Conservation (phyloP, 2,329 filamentous ascomycete genomes). For the Colletotrichum tanaceti region DNA sequence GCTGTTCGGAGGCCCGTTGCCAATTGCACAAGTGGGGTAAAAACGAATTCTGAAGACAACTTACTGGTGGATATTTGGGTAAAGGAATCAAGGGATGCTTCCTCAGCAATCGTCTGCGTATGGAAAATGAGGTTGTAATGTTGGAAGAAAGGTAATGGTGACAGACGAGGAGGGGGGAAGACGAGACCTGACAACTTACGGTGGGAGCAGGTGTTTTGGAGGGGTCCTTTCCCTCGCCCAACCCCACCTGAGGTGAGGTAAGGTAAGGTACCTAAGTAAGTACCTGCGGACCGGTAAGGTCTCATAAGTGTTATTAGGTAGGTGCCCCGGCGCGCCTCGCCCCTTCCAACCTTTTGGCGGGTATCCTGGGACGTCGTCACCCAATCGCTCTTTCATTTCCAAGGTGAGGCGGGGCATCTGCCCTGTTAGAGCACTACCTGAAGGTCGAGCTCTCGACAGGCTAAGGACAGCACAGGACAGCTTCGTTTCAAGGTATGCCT, state of each 20-base stretch:
- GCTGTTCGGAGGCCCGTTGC: conserved; percentile 16
- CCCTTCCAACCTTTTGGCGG: conserved; percentile 35
- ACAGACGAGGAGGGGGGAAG: conserved; percentile 21
- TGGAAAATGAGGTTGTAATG: conserved; percentile 27
- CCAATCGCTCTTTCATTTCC: conserved; percentile 28
- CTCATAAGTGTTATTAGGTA: conserved; percentile 18
- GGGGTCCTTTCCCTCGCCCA: conserved; percentile 37
- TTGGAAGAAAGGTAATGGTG: conserved; percentile 19
- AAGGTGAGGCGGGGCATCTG: conserved; percentile 27
- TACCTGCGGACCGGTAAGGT: conserved; percentile 23
- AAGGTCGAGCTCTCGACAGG: conserved; percentile 21
- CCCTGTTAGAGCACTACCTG: conserved; percentile 36
- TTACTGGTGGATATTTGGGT: conserved; percentile 26
- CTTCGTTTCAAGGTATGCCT: conserved; percentile 33
- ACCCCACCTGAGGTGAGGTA: conserved; percentile 38
- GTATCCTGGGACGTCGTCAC: conserved; percentile 22
- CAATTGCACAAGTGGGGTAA: conserved; percentile 8
- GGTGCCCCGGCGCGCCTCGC: conserved; percentile 21
- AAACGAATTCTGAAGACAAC: conserved; percentile 5
- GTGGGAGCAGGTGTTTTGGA: conserved; percentile 37
- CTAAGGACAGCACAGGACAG: conserved; percentile 25
- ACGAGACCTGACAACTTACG: conserved; percentile 7
- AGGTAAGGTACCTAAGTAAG: conserved; percentile 7
- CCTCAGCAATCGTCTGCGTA: conserved; percentile 25
- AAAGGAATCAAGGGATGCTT: conserved; percentile 4